phyloP scores from a whole-genome alignment of 2,329 filamentous ascomycete species.

The Aspergillus quadrilineatus region DNA sequence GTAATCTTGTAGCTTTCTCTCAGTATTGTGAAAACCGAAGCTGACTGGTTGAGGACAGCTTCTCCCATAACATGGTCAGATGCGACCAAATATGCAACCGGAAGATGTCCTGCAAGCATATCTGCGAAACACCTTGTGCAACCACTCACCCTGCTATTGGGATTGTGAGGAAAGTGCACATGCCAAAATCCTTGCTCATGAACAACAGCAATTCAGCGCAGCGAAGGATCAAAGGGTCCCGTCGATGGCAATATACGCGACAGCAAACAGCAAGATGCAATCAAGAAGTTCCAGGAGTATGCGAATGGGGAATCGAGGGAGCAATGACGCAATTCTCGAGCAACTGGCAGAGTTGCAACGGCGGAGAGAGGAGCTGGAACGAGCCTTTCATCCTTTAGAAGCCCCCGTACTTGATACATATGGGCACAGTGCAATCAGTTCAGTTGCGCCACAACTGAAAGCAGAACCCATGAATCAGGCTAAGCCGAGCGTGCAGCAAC shows the following conservation, averaged over 20 bases:
- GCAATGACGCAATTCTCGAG: slow-evolving; percentile 26
- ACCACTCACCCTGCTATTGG: slow-evolving; percentile 32
- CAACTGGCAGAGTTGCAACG: slow-evolving; percentile 11
- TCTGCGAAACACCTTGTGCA: slow-evolving; percentile 35
- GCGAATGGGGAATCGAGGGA: slow-evolving; percentile 32
- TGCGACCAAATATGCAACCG: slow-evolving; percentile 37
- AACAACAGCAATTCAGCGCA: neutral
- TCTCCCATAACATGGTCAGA: slow-evolving; percentile 38
- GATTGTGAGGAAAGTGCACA: slow-evolving; percentile 16
- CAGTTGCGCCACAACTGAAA: neutral
- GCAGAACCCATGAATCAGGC: neutral
- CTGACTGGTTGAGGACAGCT: slow-evolving; percentile 24
- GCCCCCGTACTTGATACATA: neutral
- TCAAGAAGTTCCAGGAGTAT: slow-evolving; percentile 28
- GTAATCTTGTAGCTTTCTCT: slow-evolving; percentile 10
- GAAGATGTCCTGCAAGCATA: slow-evolving; percentile 40
- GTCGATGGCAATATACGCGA: neutral
- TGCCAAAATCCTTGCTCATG: neutral
- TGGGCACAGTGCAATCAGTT: neutral
- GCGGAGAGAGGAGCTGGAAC: neutral
- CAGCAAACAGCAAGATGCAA: slow-evolving; percentile 1
- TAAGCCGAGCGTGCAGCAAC: neutral
- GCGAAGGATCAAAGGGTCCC: neutral
- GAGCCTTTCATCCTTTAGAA: neutral
- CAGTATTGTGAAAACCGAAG: neutral